Evolutionary conservation across 2,329 filamentous ascomycete genomes (phyloP).

Genomic region (Apiospora rasikravindrae): DNA sequence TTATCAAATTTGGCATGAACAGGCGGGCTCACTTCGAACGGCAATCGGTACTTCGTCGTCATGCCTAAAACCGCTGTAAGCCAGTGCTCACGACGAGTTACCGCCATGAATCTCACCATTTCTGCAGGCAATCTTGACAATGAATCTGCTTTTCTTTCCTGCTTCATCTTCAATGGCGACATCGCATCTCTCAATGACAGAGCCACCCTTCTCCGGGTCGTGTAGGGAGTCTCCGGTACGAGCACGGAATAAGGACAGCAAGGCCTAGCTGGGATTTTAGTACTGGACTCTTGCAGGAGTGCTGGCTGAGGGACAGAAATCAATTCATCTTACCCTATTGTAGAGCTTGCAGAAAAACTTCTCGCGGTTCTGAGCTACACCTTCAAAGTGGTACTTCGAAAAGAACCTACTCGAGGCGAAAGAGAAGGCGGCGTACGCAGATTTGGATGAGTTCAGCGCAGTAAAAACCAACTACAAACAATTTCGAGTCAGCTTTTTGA

Average conservation of each 20-base stretch:
- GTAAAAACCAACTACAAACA: slow-evolving; percentile 69
- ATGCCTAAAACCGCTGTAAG: slow-evolving; percentile 55
- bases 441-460: slow-evolving; percentile 79
- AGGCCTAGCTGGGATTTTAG: slow-evolving; percentile 49
- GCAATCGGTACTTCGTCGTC: slow-evolving; percentile 77
- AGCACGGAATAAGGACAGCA: slow-evolving; percentile 77
- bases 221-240: slow-evolving; percentile 64
- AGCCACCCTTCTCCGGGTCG: slow-evolving; percentile 68
- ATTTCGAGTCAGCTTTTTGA: slow-evolving; percentile 23
- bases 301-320: slow-evolving; percentile 8
- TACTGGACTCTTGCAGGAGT: background rate
- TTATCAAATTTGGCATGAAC: slow-evolving; percentile 78
- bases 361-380: slow-evolving; percentile 54
- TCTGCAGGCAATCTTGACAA: slow-evolving; percentile 74
- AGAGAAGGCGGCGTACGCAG: slow-evolving; percentile 76
- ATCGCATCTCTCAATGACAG: slow-evolving; percentile 73
- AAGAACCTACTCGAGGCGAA: slow-evolving; percentile 74
- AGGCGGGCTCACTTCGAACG: slow-evolving; percentile 75
- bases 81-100: slow-evolving; percentile 17
- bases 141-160: slow-evolving; percentile 73
- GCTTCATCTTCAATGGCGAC: slow-evolving; percentile 74
- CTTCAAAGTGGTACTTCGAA: slow-evolving; percentile 71
- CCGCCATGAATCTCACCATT: slow-evolving; percentile 57
- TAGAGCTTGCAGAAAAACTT: slow-evolving; percentile 78
- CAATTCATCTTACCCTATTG: slow-evolving; percentile 59